phyloP scores from a whole-genome alignment of 148 eudicot genomes.

The Chenopodium suecicum region DNA sequence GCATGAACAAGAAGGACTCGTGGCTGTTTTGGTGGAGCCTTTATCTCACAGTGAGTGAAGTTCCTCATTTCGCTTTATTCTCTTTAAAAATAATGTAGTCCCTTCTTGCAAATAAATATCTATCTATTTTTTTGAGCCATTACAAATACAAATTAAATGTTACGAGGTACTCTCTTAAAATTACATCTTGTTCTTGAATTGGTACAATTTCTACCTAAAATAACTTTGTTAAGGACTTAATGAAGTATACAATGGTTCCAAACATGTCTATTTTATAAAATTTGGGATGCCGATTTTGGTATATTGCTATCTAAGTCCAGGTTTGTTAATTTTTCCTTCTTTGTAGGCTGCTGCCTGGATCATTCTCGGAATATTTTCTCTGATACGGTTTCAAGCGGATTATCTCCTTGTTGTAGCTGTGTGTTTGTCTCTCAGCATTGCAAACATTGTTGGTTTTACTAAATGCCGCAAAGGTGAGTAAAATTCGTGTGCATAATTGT shows the following conservation, averaged over 20 bases:
- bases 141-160: neutral
- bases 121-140: neutral
- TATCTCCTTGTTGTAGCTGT: constrained; percentile 93
- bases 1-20: constrained; percentile 96
- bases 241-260: neutral
- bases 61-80: neutral
- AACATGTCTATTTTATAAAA: neutral
- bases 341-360: constrained; percentile 85
- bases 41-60: constrained; percentile 72
- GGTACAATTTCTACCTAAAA: too few species aligned
- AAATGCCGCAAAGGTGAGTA: constrained; percentile 87
- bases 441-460: constrained; percentile 92
- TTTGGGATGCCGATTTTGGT: constrained; percentile 3
- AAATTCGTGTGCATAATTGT: neutral
- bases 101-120: neutral
- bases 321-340: constrained; percentile 22
- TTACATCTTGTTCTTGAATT: neutral
- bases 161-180: neutral
- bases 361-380: constrained; percentile 81
- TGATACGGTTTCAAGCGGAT: constrained; percentile 95
- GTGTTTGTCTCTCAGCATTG: constrained; percentile 89
- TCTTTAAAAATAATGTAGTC: neutral
- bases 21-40: constrained; percentile 99
- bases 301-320: neutral
- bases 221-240: neutral